Evolutionary conservation across 352 stramenopile genomes (phyloP).

Genomic region (Elongisporangium undulatum): DNA sequence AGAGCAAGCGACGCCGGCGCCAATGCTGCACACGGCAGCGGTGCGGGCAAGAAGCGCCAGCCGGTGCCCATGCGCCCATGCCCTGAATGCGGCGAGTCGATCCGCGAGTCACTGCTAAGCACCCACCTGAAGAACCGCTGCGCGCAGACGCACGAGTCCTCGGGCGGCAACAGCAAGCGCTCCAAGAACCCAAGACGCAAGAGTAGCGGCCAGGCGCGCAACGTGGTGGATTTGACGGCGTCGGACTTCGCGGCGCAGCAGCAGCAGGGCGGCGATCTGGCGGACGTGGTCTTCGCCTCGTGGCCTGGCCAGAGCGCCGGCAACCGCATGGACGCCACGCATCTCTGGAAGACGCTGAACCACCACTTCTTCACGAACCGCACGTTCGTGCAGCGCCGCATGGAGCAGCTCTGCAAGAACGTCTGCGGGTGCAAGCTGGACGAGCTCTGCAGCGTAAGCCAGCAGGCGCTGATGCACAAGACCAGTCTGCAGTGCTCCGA

Average conservation of each 20-base stretch:
- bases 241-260: conserved; percentile 24
- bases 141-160: conserved; percentile 10
- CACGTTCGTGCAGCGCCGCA: conserved; percentile 56
- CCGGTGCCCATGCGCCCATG: conserved; percentile 34
- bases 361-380: conserved; percentile 66
- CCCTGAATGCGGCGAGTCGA: conserved; percentile 55
- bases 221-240: not conserved
- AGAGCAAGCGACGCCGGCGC: conserved; percentile 12
- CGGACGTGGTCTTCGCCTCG: conserved; percentile 75
- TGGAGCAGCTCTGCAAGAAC: conserved; percentile 65
- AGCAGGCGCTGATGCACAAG: conserved; percentile 20
- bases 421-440: conserved; percentile 65
- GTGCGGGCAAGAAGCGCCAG: conserved; percentile 37
- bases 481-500: conserved; percentile 63
- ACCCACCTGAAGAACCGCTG: conserved; percentile 63
- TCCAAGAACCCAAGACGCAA: conserved; percentile 40
- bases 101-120: conserved; percentile 67
- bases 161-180: conserved; percentile 11
- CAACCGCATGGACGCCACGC: conserved; percentile 64
- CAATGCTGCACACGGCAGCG: conserved; percentile 7
- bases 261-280: conserved; percentile 28
- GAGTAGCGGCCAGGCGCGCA: conserved; percentile 19
- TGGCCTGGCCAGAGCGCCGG: conserved; percentile 75
- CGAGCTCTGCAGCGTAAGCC: conserved; percentile 47
- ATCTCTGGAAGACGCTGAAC: conserved; percentile 75